Conservation (phyloP, 768 basidiomycete species). For the Suillus bovinus region DNA sequence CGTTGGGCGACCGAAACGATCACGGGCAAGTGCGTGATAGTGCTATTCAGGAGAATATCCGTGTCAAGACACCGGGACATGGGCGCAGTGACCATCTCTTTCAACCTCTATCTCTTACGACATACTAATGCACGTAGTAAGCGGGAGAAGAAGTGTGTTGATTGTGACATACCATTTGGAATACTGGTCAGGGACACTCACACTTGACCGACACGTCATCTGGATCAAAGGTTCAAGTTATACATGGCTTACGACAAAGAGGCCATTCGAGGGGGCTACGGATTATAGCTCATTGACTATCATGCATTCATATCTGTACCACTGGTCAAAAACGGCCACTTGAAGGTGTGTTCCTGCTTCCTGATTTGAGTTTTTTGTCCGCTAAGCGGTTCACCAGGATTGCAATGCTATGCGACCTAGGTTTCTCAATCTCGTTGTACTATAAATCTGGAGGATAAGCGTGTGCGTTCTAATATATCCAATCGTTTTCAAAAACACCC, state of each 20-base stretch:
- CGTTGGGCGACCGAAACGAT: background rate
- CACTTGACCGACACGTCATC: too few relatives aligned
- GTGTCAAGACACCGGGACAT: background rate
- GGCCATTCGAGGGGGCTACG: too few relatives aligned
- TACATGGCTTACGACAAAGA: too few relatives aligned
- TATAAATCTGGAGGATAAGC: background rate
- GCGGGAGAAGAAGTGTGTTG: too few relatives aligned
- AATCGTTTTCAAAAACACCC: background rate
- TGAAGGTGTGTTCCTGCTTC: background rate
- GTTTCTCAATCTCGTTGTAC: background rate
- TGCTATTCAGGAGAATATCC: background rate
- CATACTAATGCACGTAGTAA: too few relatives aligned
- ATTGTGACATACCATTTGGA: too few relatives aligned
- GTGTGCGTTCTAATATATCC: background rate
- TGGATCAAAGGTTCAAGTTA: too few relatives aligned
- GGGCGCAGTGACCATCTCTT: too few relatives aligned
- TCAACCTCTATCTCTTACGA: too few relatives aligned
- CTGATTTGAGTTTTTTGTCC: background rate
- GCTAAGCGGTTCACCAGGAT: background rate
- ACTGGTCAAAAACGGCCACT: background rate
- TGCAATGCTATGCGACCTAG: background rate
- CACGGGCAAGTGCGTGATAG: background rate
- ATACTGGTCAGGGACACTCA: too few relatives aligned
- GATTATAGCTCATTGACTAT: too few relatives aligned
- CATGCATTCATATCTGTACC: too few relatives aligned